phyloP scores from a whole-genome alignment of 768 basidiomycete species.

The Naematelia encephala region DNA sequence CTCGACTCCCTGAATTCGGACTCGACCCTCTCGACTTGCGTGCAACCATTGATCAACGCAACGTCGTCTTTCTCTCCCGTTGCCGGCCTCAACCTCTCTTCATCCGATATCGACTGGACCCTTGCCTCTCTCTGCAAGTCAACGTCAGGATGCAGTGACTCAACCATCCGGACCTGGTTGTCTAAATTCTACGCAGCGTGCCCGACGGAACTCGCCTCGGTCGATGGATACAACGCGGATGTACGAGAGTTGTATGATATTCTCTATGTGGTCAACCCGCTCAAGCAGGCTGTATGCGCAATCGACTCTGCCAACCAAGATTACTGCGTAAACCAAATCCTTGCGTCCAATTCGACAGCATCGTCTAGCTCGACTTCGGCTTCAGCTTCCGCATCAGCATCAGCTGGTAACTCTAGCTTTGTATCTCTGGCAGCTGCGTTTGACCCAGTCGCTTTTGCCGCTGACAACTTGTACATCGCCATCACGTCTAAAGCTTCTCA shows the following conservation, averaged over 20 bases:
- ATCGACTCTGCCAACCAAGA: slow-evolving; percentile 64
- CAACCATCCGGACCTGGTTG: slow-evolving; percentile 62
- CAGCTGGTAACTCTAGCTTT: slow-evolving; percentile 29
- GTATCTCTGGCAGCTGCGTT: slow-evolving; percentile 24
- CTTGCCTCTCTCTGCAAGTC: slow-evolving; percentile 61
- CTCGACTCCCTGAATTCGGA: slow-evolving; percentile 63
- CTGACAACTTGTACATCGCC: slow-evolving; percentile 38
- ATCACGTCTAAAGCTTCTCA: slow-evolving; percentile 25
- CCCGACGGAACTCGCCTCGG: slow-evolving; percentile 62
- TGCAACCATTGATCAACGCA: slow-evolving; percentile 55
- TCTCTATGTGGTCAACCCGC: slow-evolving; percentile 67
- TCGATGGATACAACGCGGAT: slow-evolving; percentile 46
- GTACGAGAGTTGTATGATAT: slow-evolving; percentile 73
- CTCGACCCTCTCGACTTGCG: slow-evolving; percentile 54
- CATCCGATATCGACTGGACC: slow-evolving; percentile 50
- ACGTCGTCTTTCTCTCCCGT: slow-evolving; percentile 57
- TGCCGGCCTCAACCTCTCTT: slow-evolving; percentile 51
- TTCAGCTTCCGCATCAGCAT: slow-evolving; percentile 25
- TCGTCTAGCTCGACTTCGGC: slow-evolving; percentile 18
- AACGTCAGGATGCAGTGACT: slow-evolving; percentile 50
- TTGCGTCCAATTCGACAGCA: slow-evolving; percentile 15
- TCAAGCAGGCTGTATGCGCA: slow-evolving; percentile 67
- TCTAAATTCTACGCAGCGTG: slow-evolving; percentile 70
- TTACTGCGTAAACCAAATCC: slow-evolving; percentile 64
- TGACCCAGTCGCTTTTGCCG: slow-evolving; percentile 40